phyloP scores from a whole-genome alignment of 352 stramenopile genomes.

The Phytopythium mirpurense region DNA sequence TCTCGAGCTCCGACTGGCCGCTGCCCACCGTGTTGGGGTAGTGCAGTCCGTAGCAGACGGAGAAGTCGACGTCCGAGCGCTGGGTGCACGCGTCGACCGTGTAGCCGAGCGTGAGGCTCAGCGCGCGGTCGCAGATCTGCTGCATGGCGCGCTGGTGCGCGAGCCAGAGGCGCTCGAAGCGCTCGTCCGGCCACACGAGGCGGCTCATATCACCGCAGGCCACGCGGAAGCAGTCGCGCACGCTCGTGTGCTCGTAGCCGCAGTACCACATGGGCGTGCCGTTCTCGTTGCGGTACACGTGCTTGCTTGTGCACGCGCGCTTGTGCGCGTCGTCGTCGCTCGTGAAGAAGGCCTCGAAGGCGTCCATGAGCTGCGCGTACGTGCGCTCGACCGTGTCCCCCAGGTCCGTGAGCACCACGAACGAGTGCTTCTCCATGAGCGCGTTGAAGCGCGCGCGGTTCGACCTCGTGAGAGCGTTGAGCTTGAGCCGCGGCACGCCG shows the following conservation, averaged over 20 bases:
- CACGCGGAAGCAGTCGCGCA: constrained; percentile 57
- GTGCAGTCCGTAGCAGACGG: constrained; percentile 59
- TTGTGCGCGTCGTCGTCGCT: constrained; percentile 31
- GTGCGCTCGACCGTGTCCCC: constrained; percentile 30
- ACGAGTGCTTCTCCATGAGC: constrained; percentile 56
- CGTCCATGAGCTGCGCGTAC: constrained; percentile 28
- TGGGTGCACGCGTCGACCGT: constrained; percentile 19
- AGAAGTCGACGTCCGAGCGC: constrained; percentile 41
- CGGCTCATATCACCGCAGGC: constrained; percentile 45
- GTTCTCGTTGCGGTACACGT: constrained; percentile 54
- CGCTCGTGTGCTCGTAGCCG: constrained; percentile 50
- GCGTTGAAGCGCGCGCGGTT: constrained; percentile 40
- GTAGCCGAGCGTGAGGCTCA: constrained; percentile 48
- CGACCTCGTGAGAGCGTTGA: constrained; percentile 40
- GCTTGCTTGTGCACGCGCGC: constrained; percentile 39
- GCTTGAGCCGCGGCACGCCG: constrained; percentile 31
- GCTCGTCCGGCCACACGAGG: constrained; percentile 33
- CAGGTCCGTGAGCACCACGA: constrained; percentile 54
- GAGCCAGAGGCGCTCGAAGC: constrained; percentile 38
- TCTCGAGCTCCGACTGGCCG: constrained; percentile 47
- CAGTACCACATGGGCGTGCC: constrained; percentile 61
- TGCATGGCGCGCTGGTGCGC: constrained; percentile 36
- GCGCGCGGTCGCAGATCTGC: constrained; percentile 44
- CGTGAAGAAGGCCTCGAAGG: constrained; percentile 46
- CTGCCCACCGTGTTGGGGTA: constrained; percentile 49